These are phyloP conservation scores for Sisymbrium altissimum DNA, from an alignment of 345 rosid species.

Conservation along the genomic window DNA sequence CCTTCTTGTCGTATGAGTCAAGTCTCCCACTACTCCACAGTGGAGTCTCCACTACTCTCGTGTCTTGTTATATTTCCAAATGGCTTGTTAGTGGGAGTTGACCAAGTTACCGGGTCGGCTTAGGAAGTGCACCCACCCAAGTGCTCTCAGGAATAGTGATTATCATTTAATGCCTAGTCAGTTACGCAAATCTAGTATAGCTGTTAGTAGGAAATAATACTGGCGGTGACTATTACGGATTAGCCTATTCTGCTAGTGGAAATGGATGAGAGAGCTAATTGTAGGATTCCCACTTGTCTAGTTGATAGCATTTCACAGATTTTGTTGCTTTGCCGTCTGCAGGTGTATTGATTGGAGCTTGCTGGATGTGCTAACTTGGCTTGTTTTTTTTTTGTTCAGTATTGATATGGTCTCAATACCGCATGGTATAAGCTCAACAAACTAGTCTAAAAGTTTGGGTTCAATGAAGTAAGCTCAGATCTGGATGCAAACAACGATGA, in stretches of 20 bases:
- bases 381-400: constrained; percentile 13
- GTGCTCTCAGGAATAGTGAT: neutral
- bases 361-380: constrained; percentile 86
- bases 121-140: too few relatives aligned
- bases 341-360: constrained; percentile 83
- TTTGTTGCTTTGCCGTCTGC: constrained; percentile 30
- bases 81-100: too few relatives aligned
- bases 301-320: neutral
- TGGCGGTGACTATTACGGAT: too few relatives aligned
- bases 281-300: neutral
- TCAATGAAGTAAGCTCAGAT: constrained; percentile 36
- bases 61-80: too few relatives aligned
- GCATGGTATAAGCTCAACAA: too few relatives aligned
- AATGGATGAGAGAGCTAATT: neutral
- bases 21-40: too few relatives aligned
- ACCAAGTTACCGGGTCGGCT: too few relatives aligned
- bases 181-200: neutral
- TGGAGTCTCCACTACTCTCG: too few relatives aligned
- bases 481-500: constrained; percentile 75
- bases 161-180: neutral
- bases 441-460: constrained; percentile 34
- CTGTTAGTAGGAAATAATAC: neutral
- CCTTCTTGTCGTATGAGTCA: neutral
- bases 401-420: constrained; percentile 42
- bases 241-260: too few relatives aligned